Evolutionary conservation across 2,329 filamentous ascomycete genomes (phyloP), one percentile per base, ranked within the genome.

Genomic region (Phaeosphaeria sp.): DNA sequence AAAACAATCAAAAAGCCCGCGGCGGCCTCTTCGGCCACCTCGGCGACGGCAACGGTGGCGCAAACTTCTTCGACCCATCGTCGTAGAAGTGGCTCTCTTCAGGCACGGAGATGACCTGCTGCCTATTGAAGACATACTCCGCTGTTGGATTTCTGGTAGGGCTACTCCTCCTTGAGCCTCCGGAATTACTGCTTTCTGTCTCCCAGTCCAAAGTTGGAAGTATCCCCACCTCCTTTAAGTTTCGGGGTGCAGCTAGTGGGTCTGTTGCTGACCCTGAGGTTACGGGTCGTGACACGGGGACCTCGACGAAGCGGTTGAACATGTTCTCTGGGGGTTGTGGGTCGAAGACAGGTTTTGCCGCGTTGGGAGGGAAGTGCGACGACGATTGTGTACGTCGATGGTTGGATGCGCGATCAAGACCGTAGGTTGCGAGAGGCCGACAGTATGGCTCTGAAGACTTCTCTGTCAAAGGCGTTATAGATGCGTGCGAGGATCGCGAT

Each of bases 101-200:
- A 2, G 67, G 64, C 22, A 72, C 67, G 6, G 63, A 68, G 2
- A 72, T 71, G 5, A 74, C 70, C 22, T 71, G 69, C 20, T 65
- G 64, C 36, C 71, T 54, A 15, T 66, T 66, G 27, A 72, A 72
- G 0, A 72, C 51, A 50, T 73, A 72, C 10, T 68, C 64, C 10
- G 68, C 67, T 4, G 62, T 63, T 0, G 65, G 67, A 11, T 63
- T 54, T 41, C 71, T 52, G 1, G 59, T 55, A 2, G 62, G 56
- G n/a, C 51, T 60, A 21, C 50, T 60, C 11, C 58, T 46, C 3
- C 56, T 58, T 9, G 61, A 63, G 49, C 51, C 33, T 46, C 48
- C 22, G 46, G 47, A 22, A 9, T 20, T 33, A 22, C 55, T 65
- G 52, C 62, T 67, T 10, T 70, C 66, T n/a, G 62, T 59, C 18